Evolutionary conservation across 2,329 filamentous ascomycete species (phyloP).

Genomic region (Claviceps pazoutovae): DNA sequence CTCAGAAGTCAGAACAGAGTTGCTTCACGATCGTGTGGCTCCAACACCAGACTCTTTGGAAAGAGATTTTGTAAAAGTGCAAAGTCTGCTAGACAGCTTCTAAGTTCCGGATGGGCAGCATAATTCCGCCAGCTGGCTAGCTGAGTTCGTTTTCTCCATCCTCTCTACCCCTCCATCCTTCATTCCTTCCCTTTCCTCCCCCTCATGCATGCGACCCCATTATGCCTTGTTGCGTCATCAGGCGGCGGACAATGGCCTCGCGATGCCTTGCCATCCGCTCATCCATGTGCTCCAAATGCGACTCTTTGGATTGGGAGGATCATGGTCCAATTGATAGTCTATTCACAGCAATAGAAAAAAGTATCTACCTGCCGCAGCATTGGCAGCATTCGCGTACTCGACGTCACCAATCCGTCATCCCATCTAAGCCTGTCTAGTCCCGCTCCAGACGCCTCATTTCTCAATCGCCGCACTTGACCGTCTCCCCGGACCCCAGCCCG

Average conservation of each 20-base stretch:
- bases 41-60: no score
- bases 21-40: not conserved
- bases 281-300: not conserved
- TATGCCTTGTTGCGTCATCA: not conserved
- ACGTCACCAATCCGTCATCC: constrained; percentile 1
- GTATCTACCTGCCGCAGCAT: not conserved
- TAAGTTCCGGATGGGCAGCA: no score
- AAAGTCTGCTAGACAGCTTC: no score
- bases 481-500: not conserved
- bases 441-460: not conserved
- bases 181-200: not conserved
- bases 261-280: not conserved
- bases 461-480: not conserved
- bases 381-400: not conserved
- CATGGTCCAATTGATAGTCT: no score
- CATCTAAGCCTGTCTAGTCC: not conserved
- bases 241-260: not conserved
- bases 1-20: no score
- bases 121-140: no score
- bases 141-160: not conserved
- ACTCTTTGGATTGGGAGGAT: no score
- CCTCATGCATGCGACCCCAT: not conserved
- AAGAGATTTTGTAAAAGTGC: not conserved
- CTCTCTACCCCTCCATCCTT: no score
- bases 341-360: no score